These are phyloP conservation scores for Venturia carpophila DNA, from an alignment of 2,329 filamentous ascomycete genomes.

Conservation along the genomic window DNA sequence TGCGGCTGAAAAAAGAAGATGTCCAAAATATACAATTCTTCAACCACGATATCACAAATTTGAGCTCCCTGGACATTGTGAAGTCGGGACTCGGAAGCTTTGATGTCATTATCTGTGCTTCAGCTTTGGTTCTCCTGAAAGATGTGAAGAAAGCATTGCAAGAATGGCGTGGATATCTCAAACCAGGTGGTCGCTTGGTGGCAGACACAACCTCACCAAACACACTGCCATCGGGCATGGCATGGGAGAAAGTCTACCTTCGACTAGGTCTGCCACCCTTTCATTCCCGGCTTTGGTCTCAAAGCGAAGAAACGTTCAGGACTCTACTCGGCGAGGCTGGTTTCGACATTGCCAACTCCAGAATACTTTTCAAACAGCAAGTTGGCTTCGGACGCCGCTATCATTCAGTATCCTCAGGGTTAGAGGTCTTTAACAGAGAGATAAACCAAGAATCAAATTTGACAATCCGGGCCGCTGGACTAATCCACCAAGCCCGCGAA, in stretches of 20 bases:
- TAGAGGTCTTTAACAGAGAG: constrained; percentile 32
- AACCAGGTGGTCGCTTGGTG: constrained; percentile 34
- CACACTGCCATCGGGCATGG: constrained; percentile 32
- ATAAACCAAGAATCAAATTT: constrained; percentile 23
- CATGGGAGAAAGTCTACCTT: constrained; percentile 31
- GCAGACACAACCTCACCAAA: constrained; percentile 34
- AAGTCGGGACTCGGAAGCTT: constrained; percentile 22
- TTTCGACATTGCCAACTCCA: constrained; percentile 28
- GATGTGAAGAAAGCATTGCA: constrained; percentile 32
- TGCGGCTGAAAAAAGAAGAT: constrained; percentile 26
- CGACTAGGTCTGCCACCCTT: constrained; percentile 26
- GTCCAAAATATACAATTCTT: constrained; percentile 30
- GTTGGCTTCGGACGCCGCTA: constrained; percentile 24
- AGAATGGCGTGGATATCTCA: constrained; percentile 34
- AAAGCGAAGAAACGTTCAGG: constrained; percentile 28
- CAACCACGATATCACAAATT: constrained; percentile 32
- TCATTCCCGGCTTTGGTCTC: constrained; percentile 30
- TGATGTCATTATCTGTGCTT: constrained; percentile 34
- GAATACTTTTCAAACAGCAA: constrained; percentile 29
- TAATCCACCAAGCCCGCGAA: constrained; percentile 28
- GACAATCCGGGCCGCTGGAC: constrained; percentile 28
- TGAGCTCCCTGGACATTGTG: constrained; percentile 24
- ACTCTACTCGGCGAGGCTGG: constrained; percentile 28
- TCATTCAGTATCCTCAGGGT: constrained; percentile 27
- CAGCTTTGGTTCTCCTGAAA: constrained; percentile 35